phyloP scores from a whole-genome alignment of 768 basidiomycete genomes.

The Clavulina sp. region DNA sequence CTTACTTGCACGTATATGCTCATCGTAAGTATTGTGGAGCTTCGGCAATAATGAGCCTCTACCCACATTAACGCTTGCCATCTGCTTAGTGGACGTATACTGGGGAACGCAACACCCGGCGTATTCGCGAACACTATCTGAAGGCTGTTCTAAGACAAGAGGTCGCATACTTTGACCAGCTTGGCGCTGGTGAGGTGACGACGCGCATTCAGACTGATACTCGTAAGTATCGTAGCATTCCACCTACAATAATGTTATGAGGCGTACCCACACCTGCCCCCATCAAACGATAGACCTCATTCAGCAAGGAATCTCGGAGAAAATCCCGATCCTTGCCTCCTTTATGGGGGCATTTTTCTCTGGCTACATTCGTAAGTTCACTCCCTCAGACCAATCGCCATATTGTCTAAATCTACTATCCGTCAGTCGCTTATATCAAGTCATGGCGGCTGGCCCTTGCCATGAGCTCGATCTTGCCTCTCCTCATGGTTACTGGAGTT shows the following conservation, averaged over 20 bases:
- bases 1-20: slow-evolving; percentile 58
- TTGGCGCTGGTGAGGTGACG: slow-evolving; percentile 29
- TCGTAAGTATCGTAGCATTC: not conserved
- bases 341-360: slow-evolving; percentile 56
- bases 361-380: slow-evolving; percentile 45
- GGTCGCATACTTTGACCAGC: slow-evolving; percentile 26
- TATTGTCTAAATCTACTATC: slow-evolving; percentile 5
- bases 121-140: slow-evolving; percentile 25
- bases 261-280: not conserved
- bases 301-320: slow-evolving; percentile 26
- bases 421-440: slow-evolving; percentile 18
- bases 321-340: slow-evolving; percentile 32
- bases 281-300: slow-evolving; percentile 16
- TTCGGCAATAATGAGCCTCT: slow-evolving; percentile 21
- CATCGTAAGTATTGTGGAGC: slow-evolving; percentile 14
- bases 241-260: too few species aligned
- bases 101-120: slow-evolving; percentile 23
- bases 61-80: slow-evolving; percentile 21
- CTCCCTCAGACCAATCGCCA: too few species aligned
- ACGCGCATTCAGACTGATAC: slow-evolving; percentile 25
- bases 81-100: slow-evolving; percentile 27
- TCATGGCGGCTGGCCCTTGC: slow-evolving; percentile 27
- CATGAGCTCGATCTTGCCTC: slow-evolving; percentile 23
- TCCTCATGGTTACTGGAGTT: slow-evolving; percentile 20
- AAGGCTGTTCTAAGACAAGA: slow-evolving; percentile 25